phyloP scores from a whole-genome alignment of 768 basidiomycete species.

The Mycena olivaceomarginata region DNA sequence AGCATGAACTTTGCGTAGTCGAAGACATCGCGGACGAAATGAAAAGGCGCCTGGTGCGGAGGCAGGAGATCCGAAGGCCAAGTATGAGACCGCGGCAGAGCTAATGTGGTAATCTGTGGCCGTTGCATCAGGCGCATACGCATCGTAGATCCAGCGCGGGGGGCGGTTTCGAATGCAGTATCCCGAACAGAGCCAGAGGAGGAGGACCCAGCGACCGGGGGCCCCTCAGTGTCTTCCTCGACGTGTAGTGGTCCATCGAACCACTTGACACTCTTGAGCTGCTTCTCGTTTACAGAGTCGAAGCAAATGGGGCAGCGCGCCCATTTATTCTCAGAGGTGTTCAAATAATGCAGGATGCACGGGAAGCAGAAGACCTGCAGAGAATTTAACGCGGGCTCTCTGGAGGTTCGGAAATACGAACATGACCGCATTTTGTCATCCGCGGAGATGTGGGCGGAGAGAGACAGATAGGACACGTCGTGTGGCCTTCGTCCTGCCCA shows the following conservation, averaged over 20 bases:
- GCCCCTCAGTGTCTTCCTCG: constrained; percentile 56
- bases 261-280: constrained; percentile 96
- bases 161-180: constrained; percentile 59
- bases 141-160: constrained; percentile 75
- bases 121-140: constrained; percentile 94
- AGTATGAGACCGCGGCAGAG: constrained; percentile 91
- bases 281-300: constrained; percentile 92
- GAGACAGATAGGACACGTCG: constrained; percentile 95
- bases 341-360: constrained; percentile 94
- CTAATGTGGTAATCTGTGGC: constrained; percentile 95
- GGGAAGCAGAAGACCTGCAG: constrained; percentile 94
- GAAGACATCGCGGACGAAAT: constrained; percentile 95
- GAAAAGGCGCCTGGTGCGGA: constrained; percentile 95
- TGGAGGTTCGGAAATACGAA: constrained; percentile 65
- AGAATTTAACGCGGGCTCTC: constrained; percentile 36
- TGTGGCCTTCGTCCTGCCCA: constrained; percentile 75
- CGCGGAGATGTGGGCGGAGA: constrained; percentile 92
- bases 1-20: constrained; percentile 96
- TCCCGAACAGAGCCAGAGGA: constrained; percentile 56
- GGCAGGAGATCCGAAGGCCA: constrained; percentile 97
- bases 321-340: constrained; percentile 91
- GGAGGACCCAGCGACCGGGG: constrained; percentile 60
- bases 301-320: constrained; percentile 97
- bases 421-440: constrained; percentile 99
- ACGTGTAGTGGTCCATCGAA: constrained; percentile 71